Base-by-base conservation (phyloP, 2,329 filamentous ascomycete genomes). In the Trichoderma afroharzianum region DNA sequence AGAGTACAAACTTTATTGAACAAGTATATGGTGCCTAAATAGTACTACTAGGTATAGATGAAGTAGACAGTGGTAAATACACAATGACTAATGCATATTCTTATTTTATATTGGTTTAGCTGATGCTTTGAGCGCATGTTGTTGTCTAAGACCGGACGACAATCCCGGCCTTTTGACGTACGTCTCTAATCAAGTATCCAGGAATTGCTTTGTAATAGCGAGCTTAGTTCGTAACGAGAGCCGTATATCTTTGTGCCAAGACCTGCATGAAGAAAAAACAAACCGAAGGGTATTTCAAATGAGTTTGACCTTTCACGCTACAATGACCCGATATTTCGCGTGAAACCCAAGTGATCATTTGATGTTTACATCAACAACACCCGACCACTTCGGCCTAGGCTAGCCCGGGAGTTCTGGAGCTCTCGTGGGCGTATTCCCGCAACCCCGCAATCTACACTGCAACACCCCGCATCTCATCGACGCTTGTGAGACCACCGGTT, bases 391-490 rank as follows among this genome's bases (percentile, higher is more conserved):
- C 63, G 43, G 63, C 28, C 28, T 12, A 43, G 59, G 33, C 59
- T 63, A 63, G 26, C 59, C 59, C 59, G 59, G 33, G 32, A 32
- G 18, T 24, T 53, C 28, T 32, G 30, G 28, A 32, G 57, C 57
- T 59, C n/a, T 33, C 57, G 18, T 21, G 57, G 26, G 33, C 59
- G 21, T 36, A 53, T 55, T 32, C 12, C 30, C 63, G 43, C 63
- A 14, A 50, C 14, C 30, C 30, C 39, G 21, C 28, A 55, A 15
- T 18, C 26, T 30, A 6, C 30, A 62, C 43, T 66, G 43, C 43
- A 66, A 66, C 63, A 66, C 63, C 63, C 63, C 63, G 43, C 63
- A 66, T 66, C 47, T 55, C 63, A 50, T 32, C 43, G n/a, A 30
- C n/a, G 15, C 28, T n/a, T 33, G 7, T 30, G n/a, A 64, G 15